Percentiles rank a stretch among this genome's conserved stretches.
These are phyloP conservation scores for Panus rudis DNA, from an alignment of 768 basidiomycete genomes.

Conservation along the genomic window DNA sequence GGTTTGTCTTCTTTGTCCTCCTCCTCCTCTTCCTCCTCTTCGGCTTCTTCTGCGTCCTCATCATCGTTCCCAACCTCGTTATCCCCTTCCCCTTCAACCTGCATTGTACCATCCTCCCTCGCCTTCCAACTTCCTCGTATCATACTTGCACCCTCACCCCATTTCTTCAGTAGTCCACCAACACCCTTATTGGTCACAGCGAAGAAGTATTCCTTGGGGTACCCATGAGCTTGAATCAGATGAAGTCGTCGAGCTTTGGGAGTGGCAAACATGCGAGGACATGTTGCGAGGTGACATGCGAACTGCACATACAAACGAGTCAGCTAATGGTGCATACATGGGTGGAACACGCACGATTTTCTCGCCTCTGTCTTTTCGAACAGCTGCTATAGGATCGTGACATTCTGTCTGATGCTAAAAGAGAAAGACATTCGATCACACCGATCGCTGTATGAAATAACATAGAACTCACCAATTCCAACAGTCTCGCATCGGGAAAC, in stretches of 20 bases:
- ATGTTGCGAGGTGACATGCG: constrained; percentile 64
- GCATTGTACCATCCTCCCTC: constrained; percentile 23
- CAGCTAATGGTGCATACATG: constrained; percentile 1
- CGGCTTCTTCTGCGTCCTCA: constrained; percentile 20
- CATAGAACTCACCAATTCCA: constrained; percentile 63
- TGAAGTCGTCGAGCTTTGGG: constrained; percentile 77
- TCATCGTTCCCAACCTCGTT: constrained; percentile 17
- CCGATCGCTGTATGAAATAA: background rate
- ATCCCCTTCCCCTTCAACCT: constrained; percentile 3
- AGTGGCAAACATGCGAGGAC: constrained; percentile 53
- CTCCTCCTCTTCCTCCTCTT: constrained; percentile 20
- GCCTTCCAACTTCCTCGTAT: constrained; percentile 67
- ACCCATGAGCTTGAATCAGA: constrained; percentile 74
- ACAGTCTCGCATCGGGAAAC: constrained; percentile 74
- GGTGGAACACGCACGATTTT: constrained; percentile 58
- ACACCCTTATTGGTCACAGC: constrained; percentile 88
- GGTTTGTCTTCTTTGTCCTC: constrained; percentile 8
- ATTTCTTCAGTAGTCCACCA: constrained; percentile 67
- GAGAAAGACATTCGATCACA: background rate
- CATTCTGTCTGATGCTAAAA: constrained; percentile 76
- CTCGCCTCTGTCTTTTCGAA: constrained; percentile 73
- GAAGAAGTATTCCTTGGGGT: constrained; percentile 88
- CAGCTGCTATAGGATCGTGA: constrained; percentile 78
- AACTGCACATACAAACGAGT: constrained; percentile 39
- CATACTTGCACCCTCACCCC: constrained; percentile 82